Evolutionary conservation across 2,329 filamentous ascomycete species (phyloP), one percentile per base, ranked within the genome.

Genomic region (Stachybotrys chlorohalonatus): DNA sequence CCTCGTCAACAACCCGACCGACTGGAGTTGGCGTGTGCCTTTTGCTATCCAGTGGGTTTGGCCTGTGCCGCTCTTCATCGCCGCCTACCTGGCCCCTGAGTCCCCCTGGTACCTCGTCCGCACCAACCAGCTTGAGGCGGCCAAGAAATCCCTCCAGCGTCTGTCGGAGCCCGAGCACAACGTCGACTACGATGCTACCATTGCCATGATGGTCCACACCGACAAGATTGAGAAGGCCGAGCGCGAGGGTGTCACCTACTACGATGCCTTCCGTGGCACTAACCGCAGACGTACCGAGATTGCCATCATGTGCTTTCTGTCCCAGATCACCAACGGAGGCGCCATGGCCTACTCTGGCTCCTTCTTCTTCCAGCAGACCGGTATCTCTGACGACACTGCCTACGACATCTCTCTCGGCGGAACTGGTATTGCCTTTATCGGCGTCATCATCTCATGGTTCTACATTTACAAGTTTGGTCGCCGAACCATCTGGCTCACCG

Each of bases 361-460:
- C 13, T 77, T 75, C 66, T 78, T 78, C 64, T 76, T 75, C 65
- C 67, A 73, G 49, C 73, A 75, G 58, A 69, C 73, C 1, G 75
- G 76, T 51, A 69, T 77, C 51, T 55, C 64, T 36, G 56, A 66
- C 32, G 58, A 63, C 5, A 63, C 68, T 3, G 68, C 73, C 0
- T 77, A 75, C 57, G 69, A 66, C 47, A 70, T 79, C 56, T 65
- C 68, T 17, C 64, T 78, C 6, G 71, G 68, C 5, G 73, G 73
- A 36, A 75, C 71, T 11, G 69, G 67, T 5, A 68, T 77, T 48
- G 74, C 73, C 11, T 75, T 77, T 46, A 31, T 72, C 39, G 72
- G 77, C 2, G 71, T 71, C 49, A 61, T 74, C 31, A 57, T 75
- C 51, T 76, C 74, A 2, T 76, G 73, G 70, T 68, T 73, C 51